These are phyloP conservation scores for Ophiostoma ulmi DNA, from an alignment of 2,329 filamentous ascomycete genomes.

Conservation along the genomic window DNA sequence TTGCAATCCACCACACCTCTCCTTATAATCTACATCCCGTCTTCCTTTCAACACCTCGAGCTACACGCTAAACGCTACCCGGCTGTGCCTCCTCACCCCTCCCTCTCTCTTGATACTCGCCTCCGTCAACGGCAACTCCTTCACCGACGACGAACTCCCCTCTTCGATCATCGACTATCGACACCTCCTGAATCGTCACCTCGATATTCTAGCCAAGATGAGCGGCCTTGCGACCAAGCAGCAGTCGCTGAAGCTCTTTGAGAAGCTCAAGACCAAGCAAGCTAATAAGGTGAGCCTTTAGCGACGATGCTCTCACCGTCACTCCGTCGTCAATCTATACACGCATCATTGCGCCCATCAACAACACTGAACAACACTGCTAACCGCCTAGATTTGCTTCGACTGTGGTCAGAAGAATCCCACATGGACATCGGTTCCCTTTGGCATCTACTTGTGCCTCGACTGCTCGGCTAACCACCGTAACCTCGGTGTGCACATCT, in stretches of 20 bases:
- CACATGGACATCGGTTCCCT: constrained; percentile 95
- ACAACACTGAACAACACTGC: background rate
- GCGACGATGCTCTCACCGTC: background rate
- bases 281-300: constrained; percentile 72
- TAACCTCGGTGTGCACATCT: constrained; percentile 97
- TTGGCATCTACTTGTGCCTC: constrained; percentile 93
- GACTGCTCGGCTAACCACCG: constrained; percentile 97
- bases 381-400: constrained; percentile 72
- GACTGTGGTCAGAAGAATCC: constrained; percentile 97
- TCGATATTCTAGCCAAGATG: constrained; percentile 44
- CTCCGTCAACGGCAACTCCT: background rate
- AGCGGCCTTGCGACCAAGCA: constrained; percentile 77
- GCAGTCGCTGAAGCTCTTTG: constrained; percentile 94
- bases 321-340: background rate
- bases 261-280: constrained; percentile 89
- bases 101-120: background rate
- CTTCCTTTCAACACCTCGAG: background rate
- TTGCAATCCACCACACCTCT: background rate
- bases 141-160: constrained; percentile 6
- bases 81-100: background rate
- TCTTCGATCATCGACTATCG: background rate
- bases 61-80: background rate
- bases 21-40: background rate
- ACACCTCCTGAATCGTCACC: background rate
- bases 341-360: too few relatives aligned